Percentiles rank a stretch among this genome's conserved stretches.
Conservation (phyloP, 768 basidiomycete genomes). For the Russula lepida region DNA sequence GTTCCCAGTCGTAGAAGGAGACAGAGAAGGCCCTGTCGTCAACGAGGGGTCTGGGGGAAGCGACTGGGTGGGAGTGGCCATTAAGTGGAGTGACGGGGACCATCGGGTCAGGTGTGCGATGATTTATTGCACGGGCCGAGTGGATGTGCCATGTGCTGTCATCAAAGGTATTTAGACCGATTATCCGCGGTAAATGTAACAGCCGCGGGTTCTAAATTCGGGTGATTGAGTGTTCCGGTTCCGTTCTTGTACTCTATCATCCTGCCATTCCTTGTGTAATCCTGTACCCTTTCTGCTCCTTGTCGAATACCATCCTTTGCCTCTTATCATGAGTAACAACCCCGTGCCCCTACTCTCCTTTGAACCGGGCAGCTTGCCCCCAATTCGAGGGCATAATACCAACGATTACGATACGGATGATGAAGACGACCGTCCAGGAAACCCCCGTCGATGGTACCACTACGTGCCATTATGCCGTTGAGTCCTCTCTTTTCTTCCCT, state of each 20-base stretch:
- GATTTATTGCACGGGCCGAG: background rate
- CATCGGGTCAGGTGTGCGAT: too few species aligned
- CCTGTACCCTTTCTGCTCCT: background rate
- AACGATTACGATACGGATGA: conserved; percentile 12
- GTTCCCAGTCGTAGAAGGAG: too few species aligned
- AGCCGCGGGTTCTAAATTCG: background rate
- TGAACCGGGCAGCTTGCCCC: conserved; percentile 3
- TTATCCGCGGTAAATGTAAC: background rate
- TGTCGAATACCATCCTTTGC: background rate
- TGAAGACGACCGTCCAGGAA: background rate
- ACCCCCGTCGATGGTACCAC: conserved; percentile 19
- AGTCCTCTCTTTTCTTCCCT: background rate
- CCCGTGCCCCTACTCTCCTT: conserved; percentile 8
- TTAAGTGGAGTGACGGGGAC: background rate
- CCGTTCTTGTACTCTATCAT: background rate
- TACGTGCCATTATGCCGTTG: conserved; percentile 17
- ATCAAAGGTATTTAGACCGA: background rate
- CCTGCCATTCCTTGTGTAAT: background rate
- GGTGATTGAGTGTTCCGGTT: background rate
- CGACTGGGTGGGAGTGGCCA: background rate
- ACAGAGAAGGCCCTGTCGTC: background rate
- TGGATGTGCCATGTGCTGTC: too few species aligned
- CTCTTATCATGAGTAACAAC: background rate
- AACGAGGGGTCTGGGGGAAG: background rate
- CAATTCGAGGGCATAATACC: background rate